These are phyloP conservation scores for Lepidopterella palustris DNA, from an alignment of 495 filamentous ascomycete species.

Conservation along the genomic window DNA sequence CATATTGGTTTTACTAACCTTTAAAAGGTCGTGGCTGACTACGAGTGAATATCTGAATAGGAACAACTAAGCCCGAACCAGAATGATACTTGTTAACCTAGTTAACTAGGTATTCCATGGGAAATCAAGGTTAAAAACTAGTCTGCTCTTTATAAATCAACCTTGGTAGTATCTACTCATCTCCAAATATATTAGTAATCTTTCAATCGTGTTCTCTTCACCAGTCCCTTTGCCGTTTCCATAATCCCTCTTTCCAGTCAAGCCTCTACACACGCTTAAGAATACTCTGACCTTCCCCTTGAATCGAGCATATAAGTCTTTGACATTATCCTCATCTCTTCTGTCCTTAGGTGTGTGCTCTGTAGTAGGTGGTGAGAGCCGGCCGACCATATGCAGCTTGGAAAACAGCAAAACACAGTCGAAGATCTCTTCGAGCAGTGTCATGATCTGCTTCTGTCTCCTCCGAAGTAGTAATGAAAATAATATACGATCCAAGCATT, in stretches of 20 bases:
- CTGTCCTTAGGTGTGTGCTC: conserved; percentile 35
- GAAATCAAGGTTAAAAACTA: too few relatives aligned
- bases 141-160: neutral
- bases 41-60: too few relatives aligned
- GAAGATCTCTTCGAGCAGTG: conserved; percentile 73
- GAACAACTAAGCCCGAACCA: too few relatives aligned
- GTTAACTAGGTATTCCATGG: too few relatives aligned
- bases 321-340: conserved; percentile 38
- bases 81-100: too few relatives aligned
- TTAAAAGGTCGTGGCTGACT: too few relatives aligned
- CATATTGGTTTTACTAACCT: too few relatives aligned
- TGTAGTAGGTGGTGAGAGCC: neutral
- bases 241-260: conserved; percentile 54
- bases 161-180: conserved; percentile 45
- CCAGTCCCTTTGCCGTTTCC: conserved; percentile 41
- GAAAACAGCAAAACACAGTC: conserved; percentile 63
- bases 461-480: conserved; percentile 63
- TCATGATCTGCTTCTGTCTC: conserved; percentile 62
- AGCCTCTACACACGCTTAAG: conserved; percentile 53
- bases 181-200: conserved; percentile 52
- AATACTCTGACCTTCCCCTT: conserved; percentile 65
- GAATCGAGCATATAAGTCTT: conserved; percentile 55
- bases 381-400: conserved; percentile 37
- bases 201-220: conserved; percentile 46
- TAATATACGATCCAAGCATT: conserved; percentile 72